phyloP scores from a whole-genome alignment of 768 basidiomycete genomes.

The Mycena indigotica region DNA sequence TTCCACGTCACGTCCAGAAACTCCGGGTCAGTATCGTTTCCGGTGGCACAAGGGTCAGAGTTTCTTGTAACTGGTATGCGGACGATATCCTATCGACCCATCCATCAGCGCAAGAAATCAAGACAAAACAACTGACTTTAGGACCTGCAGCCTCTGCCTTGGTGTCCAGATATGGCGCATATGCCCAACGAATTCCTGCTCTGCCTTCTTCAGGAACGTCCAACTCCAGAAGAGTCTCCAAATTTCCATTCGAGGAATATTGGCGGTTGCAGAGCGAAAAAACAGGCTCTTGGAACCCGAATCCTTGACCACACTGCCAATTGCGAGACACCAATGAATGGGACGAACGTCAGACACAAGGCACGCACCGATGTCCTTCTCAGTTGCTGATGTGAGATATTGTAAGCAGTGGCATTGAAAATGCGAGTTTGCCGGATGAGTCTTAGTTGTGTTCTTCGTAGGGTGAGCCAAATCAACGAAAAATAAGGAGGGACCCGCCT shows the following conservation, averaged over 20 bases:
- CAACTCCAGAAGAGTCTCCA: slow-evolving; percentile 34
- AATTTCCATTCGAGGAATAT: slow-evolving; percentile 30
- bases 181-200: slow-evolving; percentile 30
- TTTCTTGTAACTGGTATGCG: slow-evolving; percentile 36
- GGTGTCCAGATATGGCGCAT: slow-evolving; percentile 34
- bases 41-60: slow-evolving; percentile 22
- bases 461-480: background rate
- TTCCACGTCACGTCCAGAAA: slow-evolving; percentile 38
- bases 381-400: slow-evolving; percentile 27
- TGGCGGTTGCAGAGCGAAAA: slow-evolving; percentile 24
- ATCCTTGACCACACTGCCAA: slow-evolving; percentile 28
- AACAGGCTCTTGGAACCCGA: slow-evolving; percentile 21
- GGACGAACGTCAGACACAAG: background rate
- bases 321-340: background rate
- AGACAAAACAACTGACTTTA: slow-evolving; percentile 23
- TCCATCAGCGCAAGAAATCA: background rate
- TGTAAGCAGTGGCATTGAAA: slow-evolving; percentile 33
- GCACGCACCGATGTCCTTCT: slow-evolving; percentile 25
- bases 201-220: slow-evolving; percentile 18
- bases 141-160: slow-evolving; percentile 30
- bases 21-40: slow-evolving; percentile 11
- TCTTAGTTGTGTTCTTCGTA: slow-evolving; percentile 35
- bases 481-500: slow-evolving; percentile 25
- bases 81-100: slow-evolving; percentile 31
- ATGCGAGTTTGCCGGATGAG: slow-evolving; percentile 34